Evolutionary conservation across 1,139 yeast genomes (phyloP), one percentile per base, ranked within the genome.

Genomic region (Candida frijolesensis): DNA sequence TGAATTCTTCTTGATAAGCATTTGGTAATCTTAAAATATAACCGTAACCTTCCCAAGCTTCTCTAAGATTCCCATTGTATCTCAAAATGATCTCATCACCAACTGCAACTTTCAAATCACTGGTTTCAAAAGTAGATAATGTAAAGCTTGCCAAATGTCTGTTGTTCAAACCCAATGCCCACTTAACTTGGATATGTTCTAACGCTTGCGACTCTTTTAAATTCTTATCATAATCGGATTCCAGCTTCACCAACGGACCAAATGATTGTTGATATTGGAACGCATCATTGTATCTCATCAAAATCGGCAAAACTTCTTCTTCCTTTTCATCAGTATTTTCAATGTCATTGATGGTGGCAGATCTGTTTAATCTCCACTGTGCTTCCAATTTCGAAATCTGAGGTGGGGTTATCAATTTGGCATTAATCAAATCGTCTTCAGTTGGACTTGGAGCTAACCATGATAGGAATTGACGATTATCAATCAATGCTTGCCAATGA

Each of bases 401-500:
- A 33, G 82, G 76, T 42, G 84, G 81, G 0, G 86, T 74, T 37
- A 89, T 78, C 33, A 75, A 65, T 42, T 80, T 75, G 0, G 91
- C 78, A 47, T 72, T 73, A 32, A 83, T 63, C 51, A 78, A 68
- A 48, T 86, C 89, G 47, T 83, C 89, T 51, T 85, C 91, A 2
- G 76, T 62, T 1, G 96, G 96, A 3, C 57, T 57, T 1, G 83
- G 73, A 0, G 90, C 94, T 18, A 92, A 81, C 97, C 97, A 92
- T 1, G 89, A 74, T 52, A 91, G 72, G 57, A 92, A 82, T 55
- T 83, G 85, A 39, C 96, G 76, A 57, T 89, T 87, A 55, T 87
- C 95, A 52, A 92, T 89, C 52, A 92, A 71, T 0, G 97, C 82
- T 61, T 87, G 91, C 98, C 98, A 92, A 55, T 87, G 88, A 38